Evolutionary conservation across 768 basidiomycete genomes (phyloP).

Genomic region (Suillus placidus): DNA sequence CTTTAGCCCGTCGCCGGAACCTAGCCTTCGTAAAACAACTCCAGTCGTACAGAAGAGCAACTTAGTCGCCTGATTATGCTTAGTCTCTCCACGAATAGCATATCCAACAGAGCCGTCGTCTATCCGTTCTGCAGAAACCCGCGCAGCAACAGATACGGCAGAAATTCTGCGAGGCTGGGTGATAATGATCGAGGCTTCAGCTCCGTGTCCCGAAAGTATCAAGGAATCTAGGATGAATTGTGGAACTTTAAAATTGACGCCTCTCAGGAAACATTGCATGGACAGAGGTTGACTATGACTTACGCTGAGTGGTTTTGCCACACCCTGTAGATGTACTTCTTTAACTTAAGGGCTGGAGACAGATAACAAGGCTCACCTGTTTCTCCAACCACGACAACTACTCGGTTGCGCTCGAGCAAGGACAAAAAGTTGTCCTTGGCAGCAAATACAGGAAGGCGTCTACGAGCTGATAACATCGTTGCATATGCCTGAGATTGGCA

Average conservation of each 20-base stretch:
- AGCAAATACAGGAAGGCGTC: conserved; percentile 75
- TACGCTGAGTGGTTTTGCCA: conserved; percentile 90
- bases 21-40: conserved; percentile 80
- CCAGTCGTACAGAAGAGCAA: conserved; percentile 93
- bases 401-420: conserved; percentile 58
- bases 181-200: conserved; percentile 72
- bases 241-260: conserved; percentile 56
- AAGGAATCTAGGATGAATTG: conserved; percentile 88
- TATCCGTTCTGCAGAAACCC: conserved; percentile 80
- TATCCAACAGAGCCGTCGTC: conserved; percentile 86
- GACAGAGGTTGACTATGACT: conserved; percentile 18
- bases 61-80: conserved; percentile 64
- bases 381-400: conserved; percentile 88
- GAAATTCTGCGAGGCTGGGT: conserved; percentile 91
- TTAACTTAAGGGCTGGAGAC: conserved; percentile 9
- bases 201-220: conserved; percentile 62
- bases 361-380: conserved; percentile 54
- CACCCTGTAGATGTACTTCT: conserved; percentile 51
- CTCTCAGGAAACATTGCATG: conserved; percentile 4
- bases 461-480: conserved; percentile 56
- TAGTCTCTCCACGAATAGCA: conserved; percentile 85
- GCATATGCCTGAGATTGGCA: conserved; percentile 51
- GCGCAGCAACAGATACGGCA: conserved; percentile 84
- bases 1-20: conserved; percentile 67
- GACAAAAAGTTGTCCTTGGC: conserved; percentile 65